Evolutionary conservation across 148 eudicot species (phyloP).

Genomic region (Rhododendron simsii): DNA sequence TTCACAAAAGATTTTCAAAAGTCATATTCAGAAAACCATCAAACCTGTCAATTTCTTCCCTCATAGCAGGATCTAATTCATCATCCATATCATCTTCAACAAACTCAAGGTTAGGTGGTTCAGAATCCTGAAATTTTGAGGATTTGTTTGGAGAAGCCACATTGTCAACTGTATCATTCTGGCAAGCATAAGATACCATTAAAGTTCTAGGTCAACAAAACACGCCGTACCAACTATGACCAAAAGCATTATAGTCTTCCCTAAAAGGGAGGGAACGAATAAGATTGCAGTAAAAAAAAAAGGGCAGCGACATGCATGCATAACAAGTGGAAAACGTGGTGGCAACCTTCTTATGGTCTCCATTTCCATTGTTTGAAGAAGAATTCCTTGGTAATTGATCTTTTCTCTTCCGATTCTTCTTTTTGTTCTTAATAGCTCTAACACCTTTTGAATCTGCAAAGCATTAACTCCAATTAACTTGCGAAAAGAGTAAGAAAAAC

Average conservation of each 20-base stretch:
- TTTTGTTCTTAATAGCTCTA: constrained; percentile 51
- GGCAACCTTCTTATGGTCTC: constrained; percentile 33
- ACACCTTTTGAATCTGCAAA: constrained; percentile 58
- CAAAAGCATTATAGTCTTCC: neutral
- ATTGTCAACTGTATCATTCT: constrained; percentile 28
- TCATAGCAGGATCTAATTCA: constrained; percentile 81
- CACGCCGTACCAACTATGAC: constrained; percentile 12
- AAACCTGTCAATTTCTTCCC: constrained; percentile 84
- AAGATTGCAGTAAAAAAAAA: neutral
- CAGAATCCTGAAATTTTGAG: constrained; percentile 34
- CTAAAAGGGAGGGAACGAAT: constrained; percentile 7
- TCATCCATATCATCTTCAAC: constrained; percentile 73
- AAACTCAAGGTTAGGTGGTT: constrained; percentile 46
- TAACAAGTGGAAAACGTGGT: neutral
- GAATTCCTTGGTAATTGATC: constrained; percentile 29
- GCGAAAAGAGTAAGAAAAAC: neutral
- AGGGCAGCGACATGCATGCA: neutral
- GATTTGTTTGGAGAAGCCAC: constrained; percentile 24
- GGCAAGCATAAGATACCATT: constrained; percentile 30
- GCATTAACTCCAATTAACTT: constrained; percentile 11
- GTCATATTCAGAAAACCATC: neutral
- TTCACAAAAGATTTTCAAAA: neutral
- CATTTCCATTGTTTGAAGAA: constrained; percentile 34
- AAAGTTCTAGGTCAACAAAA: constrained; percentile 16
- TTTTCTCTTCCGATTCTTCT: constrained; percentile 71